A percentile compares a stretch with the other conserved stretches of the same genome.
phyloP scores from a whole-genome alignment of 768 basidiomycete species.

The Pisolithus marmoratus region DNA sequence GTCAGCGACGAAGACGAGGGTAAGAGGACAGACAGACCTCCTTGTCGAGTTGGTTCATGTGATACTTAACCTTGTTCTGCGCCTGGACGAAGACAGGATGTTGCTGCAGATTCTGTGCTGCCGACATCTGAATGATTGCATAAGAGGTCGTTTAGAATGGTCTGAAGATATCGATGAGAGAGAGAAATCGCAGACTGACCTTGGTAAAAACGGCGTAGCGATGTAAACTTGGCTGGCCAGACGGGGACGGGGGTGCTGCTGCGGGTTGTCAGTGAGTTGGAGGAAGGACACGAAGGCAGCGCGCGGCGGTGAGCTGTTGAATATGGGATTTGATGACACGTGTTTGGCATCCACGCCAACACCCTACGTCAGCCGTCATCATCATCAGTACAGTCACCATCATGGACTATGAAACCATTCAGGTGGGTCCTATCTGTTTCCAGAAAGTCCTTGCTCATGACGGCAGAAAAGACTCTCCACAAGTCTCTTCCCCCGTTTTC shows the following conservation, averaged over 20 bases:
- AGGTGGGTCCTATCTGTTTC: conserved; percentile 32
- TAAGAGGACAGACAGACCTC: conserved; percentile 54
- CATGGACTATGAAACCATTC: conserved; percentile 54
- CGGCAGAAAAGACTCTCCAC: conserved; percentile 49
- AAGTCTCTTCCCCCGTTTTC: conserved; percentile 61
- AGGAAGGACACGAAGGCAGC: background rate
- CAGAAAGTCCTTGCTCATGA: conserved; percentile 1
- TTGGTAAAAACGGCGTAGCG: conserved; percentile 1
- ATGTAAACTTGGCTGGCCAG: conserved; percentile 4
- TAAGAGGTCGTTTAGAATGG: background rate
- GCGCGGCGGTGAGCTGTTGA: conserved; percentile 21
- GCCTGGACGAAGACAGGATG: conserved; percentile 85
- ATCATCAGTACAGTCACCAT: conserved; percentile 2
- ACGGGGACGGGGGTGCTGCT: conserved; percentile 20
- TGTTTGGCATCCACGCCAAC: conserved; percentile 44
- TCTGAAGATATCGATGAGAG: background rate
- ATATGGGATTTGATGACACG: conserved; percentile 51
- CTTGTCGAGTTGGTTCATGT: conserved; percentile 90
- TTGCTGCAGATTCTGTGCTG: conserved; percentile 76
- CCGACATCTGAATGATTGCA: conserved; percentile 52
- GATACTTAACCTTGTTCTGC: conserved; percentile 75
- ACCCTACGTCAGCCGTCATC: conserved; percentile 37
- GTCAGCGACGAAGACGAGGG: background rate
- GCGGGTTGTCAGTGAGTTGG: conserved; percentile 18
- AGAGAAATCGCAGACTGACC: conserved; percentile 4